Evolutionary conservation across 2,329 filamentous ascomycete species (phyloP).

Genomic region (Chlorencoelia australis): DNA sequence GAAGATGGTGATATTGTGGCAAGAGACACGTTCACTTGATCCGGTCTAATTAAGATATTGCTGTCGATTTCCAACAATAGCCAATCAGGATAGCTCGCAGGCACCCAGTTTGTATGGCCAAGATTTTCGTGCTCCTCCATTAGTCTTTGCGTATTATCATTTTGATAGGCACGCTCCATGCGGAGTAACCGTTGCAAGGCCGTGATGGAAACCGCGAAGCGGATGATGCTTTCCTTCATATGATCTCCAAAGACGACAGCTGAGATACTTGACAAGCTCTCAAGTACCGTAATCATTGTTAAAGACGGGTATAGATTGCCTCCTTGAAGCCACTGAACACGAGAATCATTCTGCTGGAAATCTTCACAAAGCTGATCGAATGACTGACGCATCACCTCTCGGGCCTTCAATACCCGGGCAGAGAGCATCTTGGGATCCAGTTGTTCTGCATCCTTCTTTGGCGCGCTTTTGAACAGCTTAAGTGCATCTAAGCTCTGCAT

Average conservation of each 20-base stretch:
- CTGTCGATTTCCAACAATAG: conserved; percentile 57
- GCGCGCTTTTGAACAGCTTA: background rate
- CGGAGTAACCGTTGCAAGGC: conserved; percentile 34
- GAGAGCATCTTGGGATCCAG: background rate
- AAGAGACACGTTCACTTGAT: conserved; percentile 51
- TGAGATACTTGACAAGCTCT: conserved; percentile 31
- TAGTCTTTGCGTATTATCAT: conserved; percentile 25
- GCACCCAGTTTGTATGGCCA: conserved; percentile 30
- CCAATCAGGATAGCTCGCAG: conserved; percentile 45
- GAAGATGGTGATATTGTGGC: conserved; percentile 47
- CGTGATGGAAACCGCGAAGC: conserved; percentile 32
- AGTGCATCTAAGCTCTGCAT: conserved; percentile 28
- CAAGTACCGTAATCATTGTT: conserved; percentile 32
- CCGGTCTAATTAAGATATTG: conserved; percentile 49
- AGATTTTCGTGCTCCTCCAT: conserved; percentile 30
- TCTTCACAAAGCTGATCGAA: conserved; percentile 5
- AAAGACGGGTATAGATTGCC: conserved; percentile 33
- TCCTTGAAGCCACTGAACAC: conserved; percentile 29
- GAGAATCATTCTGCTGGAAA: conserved; percentile 5
- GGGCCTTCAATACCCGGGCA: conserved; percentile 3
- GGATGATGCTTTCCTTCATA: conserved; percentile 30
- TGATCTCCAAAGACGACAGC: conserved; percentile 21
- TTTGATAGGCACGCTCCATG: conserved; percentile 29
- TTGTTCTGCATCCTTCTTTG: background rate
- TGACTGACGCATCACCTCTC: background rate